phyloP scores from a whole-genome alignment of 1,139 yeast genomes.

The Scheffersomyces stambukii region DNA sequence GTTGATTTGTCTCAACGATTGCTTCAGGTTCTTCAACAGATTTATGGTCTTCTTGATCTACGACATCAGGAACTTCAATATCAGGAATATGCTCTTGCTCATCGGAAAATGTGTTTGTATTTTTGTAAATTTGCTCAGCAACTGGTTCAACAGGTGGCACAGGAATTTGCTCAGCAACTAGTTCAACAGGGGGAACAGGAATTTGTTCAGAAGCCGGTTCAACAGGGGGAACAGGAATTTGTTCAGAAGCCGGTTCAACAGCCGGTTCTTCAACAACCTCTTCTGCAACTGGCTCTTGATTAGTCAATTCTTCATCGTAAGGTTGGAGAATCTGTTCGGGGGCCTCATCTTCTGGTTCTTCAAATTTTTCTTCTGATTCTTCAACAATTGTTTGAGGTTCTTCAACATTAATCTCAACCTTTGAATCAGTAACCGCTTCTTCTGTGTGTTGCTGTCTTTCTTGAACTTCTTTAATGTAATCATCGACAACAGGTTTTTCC shows the following conservation, averaged over 20 bases:
- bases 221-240: slow-evolving; percentile 3
- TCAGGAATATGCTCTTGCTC: no score
- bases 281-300: slow-evolving; percentile 2
- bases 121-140: slow-evolving; percentile 5
- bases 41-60: slow-evolving; percentile 4
- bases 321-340: no score
- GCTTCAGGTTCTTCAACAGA: slow-evolving; percentile 4
- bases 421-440: no score
- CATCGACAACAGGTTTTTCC: no score
- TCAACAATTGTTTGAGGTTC: slow-evolving; percentile 3
- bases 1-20: not conserved
- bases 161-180: slow-evolving; percentile 4
- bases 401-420: no score
- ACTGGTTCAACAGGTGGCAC: slow-evolving; percentile 5
- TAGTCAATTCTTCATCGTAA: slow-evolving; percentile 1
- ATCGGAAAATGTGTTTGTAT: slow-evolving; percentile 1
- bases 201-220: slow-evolving; percentile 1
- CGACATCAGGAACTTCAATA: no score
- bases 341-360: slow-evolving; percentile 7
- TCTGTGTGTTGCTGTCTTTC: no score
- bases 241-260: slow-evolving; percentile 3
- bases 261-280: slow-evolving; percentile 1
- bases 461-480: no score
- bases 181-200: slow-evolving; percentile 1
- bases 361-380: slow-evolving; percentile 5